These are phyloP conservation scores for Claviceps sp. DNA, from an alignment of 2,329 filamentous ascomycete genomes.

Conservation along the genomic window DNA sequence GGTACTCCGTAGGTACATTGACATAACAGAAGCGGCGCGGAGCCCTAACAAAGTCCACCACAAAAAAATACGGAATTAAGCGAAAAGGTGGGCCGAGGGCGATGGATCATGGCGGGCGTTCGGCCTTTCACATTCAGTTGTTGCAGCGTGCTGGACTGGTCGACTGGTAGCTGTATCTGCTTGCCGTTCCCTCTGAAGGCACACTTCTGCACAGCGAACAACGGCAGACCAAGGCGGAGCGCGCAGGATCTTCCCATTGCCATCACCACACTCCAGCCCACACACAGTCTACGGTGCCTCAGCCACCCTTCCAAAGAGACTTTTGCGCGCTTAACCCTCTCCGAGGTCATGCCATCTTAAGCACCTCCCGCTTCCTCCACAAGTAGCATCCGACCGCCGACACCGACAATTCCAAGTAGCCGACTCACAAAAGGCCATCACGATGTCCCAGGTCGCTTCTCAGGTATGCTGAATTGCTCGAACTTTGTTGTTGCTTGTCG, in stretches of 20 bases:
- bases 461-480: conserved; percentile 36
- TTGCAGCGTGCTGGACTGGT: too few relatives aligned
- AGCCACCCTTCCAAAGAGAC: conserved; percentile 8
- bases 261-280: conserved; percentile 5
- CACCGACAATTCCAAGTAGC: conserved; percentile 29
- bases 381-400: conserved; percentile 20
- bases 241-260: conserved; percentile 11
- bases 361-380: conserved; percentile 16
- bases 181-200: background rate
- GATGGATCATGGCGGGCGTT: background rate
- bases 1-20: too few relatives aligned
- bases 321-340: conserved; percentile 11
- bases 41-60: conserved; percentile 14
- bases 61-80: conserved; percentile 14
- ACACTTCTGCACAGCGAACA: background rate
- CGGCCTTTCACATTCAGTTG: background rate
- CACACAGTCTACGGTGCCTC: conserved; percentile 1
- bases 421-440: conserved; percentile 25
- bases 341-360: conserved; percentile 28
- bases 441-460: conserved; percentile 45
- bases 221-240: conserved; percentile 3
- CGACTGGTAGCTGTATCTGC: too few relatives aligned
- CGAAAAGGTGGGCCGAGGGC: conserved; percentile 7
- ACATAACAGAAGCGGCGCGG: conserved; percentile 1
- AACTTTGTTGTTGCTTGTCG: background rate